Base-by-base conservation (phyloP, 169 alveolate genomes). In the Plasmodium inui region DNA sequence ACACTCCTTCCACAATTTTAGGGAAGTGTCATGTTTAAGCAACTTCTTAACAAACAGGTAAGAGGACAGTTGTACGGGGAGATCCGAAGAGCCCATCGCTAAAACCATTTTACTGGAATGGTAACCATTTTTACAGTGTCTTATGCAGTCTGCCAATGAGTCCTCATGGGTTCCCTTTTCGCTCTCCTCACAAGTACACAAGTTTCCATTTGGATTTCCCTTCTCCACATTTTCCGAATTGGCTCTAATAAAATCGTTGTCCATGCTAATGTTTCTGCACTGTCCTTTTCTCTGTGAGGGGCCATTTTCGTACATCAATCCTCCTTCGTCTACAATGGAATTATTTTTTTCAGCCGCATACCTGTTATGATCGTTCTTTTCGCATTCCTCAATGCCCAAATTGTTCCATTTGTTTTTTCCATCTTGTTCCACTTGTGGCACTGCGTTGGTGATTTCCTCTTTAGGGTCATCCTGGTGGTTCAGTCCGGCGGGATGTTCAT, bases 81-180 rank as follows among this genome's bases (percentile, higher is more conserved):
- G 61, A 41, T 94, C 97, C 34, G 96, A 92, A 7, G 97, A 96
- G 30, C 96, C 96, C 83, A 93, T 86, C 50, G 94, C 96, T 55
- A 96, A 70, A 70, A 94, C 96, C 96, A 94, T 92, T 71, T 94
- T 93, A 61, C 73, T 86, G 53, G 93, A 90, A 17, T 61, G 32
- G 37, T 92, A 82, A 9, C 32, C 61, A 79, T 91, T 81, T 61
- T 86, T 83, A 86, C 94, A 83, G 46, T 86, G 72, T 7, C 78
- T 76, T 46, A 61, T 22, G 82, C 96, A 91, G 30, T 30, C 57
- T 30, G 22, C 57, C 3, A 28, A 0, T 67, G 57, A 30, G 0
- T 83, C 91, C 32, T 67, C 19, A 10, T 8, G 19, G 1, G 30
- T 67, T 83, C 37, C 91, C n/a, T 83, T 19, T 61, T 83, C 82